Evolutionary conservation across 2,329 filamentous ascomycete genomes (phyloP), one percentile per base, ranked within the genome.

Genomic region (Pyrenophora graminea): DNA sequence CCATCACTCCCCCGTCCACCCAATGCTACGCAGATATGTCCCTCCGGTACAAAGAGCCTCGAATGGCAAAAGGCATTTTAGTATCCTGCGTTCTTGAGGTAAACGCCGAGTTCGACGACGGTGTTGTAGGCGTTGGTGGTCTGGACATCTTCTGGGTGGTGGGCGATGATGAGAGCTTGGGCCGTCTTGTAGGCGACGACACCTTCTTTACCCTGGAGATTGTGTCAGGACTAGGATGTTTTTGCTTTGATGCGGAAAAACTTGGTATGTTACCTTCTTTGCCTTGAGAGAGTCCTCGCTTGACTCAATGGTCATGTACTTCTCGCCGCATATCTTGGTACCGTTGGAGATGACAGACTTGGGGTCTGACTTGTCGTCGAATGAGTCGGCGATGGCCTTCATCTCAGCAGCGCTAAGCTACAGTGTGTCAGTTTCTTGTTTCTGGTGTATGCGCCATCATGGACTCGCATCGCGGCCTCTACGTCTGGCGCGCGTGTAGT

Each of bases 101-200:
- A 97, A 76, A 96, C 90, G 68, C 85, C 91, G 58, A 99, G 83
- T 67, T 85, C 81, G 80, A 93, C 89, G 62, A 96, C 89, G 42
- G 89, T 90, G 72, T 84, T 84, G 66, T 86, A 86, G 58, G 90
- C 86, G 74, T 88, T 87, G 71, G 90, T 86, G 45, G 89, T 89
- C 73, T 89, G 81, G 63, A 86, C 79, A 56, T 74, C 74, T 74
- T 96, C 90, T 62, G 81, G 82, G 82, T 97, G 91, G 80, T 96
- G 91, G 64, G 85, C 89, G 73, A 99, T 78, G 72, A 99, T 84
- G 74, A 97, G 86, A 64, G 91, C 90, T 78, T 95, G 88, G 69
- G 82, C 87, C 68, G 93, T 95, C 82, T 95, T 96, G 77, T 87
- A 86, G 66, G 94, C 84, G 71, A 88, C 81, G 68, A 96, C 77